These are phyloP conservation scores for Russula brevipes DNA, from an alignment of 768 basidiomycete species.

Conservation along the genomic window DNA sequence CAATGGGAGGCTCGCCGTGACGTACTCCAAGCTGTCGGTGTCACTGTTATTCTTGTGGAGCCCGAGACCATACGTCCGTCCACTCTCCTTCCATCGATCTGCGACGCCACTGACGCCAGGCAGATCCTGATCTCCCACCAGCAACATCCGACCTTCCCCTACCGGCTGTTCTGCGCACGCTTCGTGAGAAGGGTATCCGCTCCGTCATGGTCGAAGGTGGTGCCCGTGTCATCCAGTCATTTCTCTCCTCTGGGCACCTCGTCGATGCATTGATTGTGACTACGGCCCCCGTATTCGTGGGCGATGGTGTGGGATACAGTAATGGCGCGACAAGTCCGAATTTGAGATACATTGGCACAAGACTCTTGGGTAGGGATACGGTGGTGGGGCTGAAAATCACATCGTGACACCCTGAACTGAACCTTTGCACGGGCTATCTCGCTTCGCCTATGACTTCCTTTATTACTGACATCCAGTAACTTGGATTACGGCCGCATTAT, in stretches of 20 bases:
- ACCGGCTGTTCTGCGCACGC: conserved; percentile 43
- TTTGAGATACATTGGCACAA: conserved; percentile 30
- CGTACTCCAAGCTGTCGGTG: conserved; percentile 61
- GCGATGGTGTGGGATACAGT: conserved; percentile 62
- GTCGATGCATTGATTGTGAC: conserved; percentile 81
- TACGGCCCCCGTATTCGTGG: conserved; percentile 80
- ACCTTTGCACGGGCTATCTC: background rate
- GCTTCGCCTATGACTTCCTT: background rate
- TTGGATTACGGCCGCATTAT: background rate
- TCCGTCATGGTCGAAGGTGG: conserved; percentile 98
- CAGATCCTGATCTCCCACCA: conserved; percentile 18
- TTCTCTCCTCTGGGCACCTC: conserved; percentile 43
- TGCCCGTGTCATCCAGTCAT: conserved; percentile 71
- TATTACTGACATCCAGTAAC: background rate
- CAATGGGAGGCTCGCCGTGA: conserved; percentile 35
- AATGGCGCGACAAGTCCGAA: conserved; percentile 27
- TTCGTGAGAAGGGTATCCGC: conserved; percentile 53
- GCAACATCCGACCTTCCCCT: conserved; percentile 41
- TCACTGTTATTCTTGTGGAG: conserved; percentile 51
- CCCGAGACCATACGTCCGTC: conserved; percentile 35
- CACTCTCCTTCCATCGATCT: conserved; percentile 7
- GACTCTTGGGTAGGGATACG: conserved; percentile 30
- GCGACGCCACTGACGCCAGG: background rate
- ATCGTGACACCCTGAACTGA: background rate
- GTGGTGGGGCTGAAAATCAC: conserved; percentile 29